Evolutionary conservation across 805 yeast genomes (phyloP).

Genomic region (Pichia occidentalis): DNA sequence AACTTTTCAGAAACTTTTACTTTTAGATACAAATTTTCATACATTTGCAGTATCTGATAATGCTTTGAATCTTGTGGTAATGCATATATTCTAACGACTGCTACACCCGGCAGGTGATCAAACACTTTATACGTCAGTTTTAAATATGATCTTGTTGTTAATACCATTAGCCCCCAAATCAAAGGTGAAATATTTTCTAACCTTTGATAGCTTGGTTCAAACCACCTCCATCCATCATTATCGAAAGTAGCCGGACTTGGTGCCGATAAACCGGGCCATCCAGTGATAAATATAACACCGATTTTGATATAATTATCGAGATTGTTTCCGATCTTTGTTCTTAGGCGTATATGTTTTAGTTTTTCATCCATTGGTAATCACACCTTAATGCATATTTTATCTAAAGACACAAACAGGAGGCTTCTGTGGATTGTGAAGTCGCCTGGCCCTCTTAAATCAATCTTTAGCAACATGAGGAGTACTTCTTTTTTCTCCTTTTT

Average conservation of each 20-base stretch:
- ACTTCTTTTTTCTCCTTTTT: too few relatives aligned
- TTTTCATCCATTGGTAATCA: too few relatives aligned
- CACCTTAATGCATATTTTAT: too few relatives aligned
- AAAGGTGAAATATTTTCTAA: conserved; percentile 6
- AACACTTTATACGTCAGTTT: conserved; percentile 39
- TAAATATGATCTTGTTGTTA: conserved; percentile 35
- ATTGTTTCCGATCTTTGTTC: conserved; percentile 31
- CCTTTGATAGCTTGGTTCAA: conserved; percentile 37
- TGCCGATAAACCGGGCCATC: conserved; percentile 36
- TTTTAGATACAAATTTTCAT: too few relatives aligned
- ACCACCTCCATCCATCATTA: conserved; percentile 48
- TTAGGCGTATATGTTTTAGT: too few relatives aligned
- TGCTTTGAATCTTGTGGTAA: conserved; percentile 41
- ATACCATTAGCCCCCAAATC: conserved; percentile 36
- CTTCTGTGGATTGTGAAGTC: too few relatives aligned
- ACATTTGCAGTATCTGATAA: conserved; percentile 27
- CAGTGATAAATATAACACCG: conserved; percentile 42
- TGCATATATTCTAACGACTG: conserved; percentile 39
- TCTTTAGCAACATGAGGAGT: too few relatives aligned
- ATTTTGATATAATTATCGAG: conserved; percentile 36
- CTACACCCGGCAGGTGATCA: conserved; percentile 17
- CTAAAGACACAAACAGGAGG: too few relatives aligned
- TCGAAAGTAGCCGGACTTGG: conserved; percentile 32
- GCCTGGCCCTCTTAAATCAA: too few relatives aligned
- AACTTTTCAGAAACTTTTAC: conserved; percentile 30